Conservation (phyloP, 2,329 filamentous ascomycete genomes). For the Nothophaeocryptopus gaeumannii region DNA sequence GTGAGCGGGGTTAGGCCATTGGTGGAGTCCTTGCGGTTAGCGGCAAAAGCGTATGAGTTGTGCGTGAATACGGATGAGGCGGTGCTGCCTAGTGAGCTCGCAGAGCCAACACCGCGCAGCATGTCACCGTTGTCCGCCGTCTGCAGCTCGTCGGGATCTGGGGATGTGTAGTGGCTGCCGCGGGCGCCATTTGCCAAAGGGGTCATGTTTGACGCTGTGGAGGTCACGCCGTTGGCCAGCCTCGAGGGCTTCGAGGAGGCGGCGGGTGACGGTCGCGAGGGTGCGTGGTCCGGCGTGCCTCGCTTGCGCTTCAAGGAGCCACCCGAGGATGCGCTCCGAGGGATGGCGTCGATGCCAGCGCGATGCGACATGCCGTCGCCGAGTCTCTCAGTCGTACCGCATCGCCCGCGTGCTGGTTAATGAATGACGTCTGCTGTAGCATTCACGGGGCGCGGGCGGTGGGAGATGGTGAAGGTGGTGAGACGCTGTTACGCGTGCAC, state of each 20-base stretch:
- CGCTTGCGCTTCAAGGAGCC: conserved; percentile 32
- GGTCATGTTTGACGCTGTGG: conserved; percentile 7
- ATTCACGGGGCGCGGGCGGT: background rate
- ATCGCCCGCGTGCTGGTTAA: conserved; percentile 12
- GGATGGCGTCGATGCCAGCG: conserved; percentile 22
- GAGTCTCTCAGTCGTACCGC: conserved; percentile 19
- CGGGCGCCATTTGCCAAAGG: conserved; percentile 12
- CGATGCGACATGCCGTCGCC: conserved; percentile 33
- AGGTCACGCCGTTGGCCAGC: conserved; percentile 13
- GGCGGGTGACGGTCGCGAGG: conserved; percentile 14
- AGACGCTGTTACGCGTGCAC: conserved; percentile 2
- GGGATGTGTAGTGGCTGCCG: conserved; percentile 29
- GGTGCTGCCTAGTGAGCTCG: conserved; percentile 68
- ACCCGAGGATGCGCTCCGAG: conserved; percentile 22
- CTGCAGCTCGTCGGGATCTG: conserved; percentile 31
- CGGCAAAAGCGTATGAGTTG: conserved; percentile 51
- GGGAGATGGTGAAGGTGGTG: background rate
- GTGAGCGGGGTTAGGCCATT: conserved; percentile 64
- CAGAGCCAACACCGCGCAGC: conserved; percentile 67
- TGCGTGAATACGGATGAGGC: conserved; percentile 69
- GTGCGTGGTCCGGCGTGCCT: conserved; percentile 15
- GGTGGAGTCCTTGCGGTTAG: conserved; percentile 54
- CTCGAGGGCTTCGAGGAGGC: conserved; percentile 9
- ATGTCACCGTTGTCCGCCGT: conserved; percentile 56
- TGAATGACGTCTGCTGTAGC: background rate